phyloP scores from a whole-genome alignment of 768 basidiomycete genomes.

The Mycena venus region DNA sequence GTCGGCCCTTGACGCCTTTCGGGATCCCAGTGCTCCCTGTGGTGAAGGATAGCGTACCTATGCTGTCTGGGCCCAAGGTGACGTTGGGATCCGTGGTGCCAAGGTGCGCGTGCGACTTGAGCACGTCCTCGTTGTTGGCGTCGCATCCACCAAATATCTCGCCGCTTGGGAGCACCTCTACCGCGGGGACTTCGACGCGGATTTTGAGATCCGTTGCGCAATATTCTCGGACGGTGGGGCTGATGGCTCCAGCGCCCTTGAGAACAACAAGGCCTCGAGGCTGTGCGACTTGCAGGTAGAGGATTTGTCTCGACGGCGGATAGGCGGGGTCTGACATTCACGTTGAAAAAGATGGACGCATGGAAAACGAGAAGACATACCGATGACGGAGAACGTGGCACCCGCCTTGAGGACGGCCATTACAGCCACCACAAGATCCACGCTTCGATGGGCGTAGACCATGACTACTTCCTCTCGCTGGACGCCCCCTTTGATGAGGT shows the following conservation, averaged over 20 bases:
- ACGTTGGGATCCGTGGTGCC: constrained; percentile 84
- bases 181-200: constrained; percentile 90
- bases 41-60: constrained; percentile 96
- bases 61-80: constrained; percentile 92
- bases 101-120: constrained; percentile 66
- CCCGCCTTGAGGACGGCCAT: constrained; percentile 97
- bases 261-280: constrained; percentile 93
- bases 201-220: constrained; percentile 83
- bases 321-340: constrained; percentile 88
- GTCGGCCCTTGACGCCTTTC: constrained; percentile 96
- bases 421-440: constrained; percentile 96
- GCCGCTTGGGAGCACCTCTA: constrained; percentile 79
- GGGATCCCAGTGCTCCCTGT: constrained; percentile 98
- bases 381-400: constrained; percentile 97
- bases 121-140: constrained; percentile 66
- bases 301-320: constrained; percentile 90
- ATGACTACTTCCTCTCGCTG: constrained; percentile 97
- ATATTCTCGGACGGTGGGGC: constrained; percentile 86
- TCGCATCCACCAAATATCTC: constrained; percentile 73
- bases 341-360: not conserved
- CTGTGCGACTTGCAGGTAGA: constrained; percentile 93
- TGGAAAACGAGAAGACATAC: constrained; percentile 57
- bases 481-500: constrained; percentile 87
- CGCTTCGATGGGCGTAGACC: constrained; percentile 96
- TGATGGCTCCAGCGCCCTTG: constrained; percentile 88